phyloP scores from a whole-genome alignment of 257 asterid genomes.

The Nicotiana obtusifolia region DNA sequence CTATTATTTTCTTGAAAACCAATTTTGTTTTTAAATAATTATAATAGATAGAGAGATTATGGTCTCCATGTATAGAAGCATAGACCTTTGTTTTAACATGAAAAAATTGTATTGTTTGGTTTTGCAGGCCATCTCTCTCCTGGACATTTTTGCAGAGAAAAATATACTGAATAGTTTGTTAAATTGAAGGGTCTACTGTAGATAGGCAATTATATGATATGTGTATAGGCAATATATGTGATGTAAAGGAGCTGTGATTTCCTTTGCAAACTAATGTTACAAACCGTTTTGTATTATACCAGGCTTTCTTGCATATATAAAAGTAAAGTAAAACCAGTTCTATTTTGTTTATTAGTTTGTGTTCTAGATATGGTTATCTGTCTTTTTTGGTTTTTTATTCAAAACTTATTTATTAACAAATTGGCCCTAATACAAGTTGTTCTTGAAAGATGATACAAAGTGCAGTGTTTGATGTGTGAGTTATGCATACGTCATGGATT shows the following conservation, averaged over 20 bases:
- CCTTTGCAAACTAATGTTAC: background rate
- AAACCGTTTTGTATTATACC: background rate
- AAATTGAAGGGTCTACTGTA: background rate
- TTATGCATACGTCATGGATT: background rate
- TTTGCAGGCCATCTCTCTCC: slow-evolving; percentile 72
- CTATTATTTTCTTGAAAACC: background rate
- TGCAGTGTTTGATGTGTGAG: too few species aligned
- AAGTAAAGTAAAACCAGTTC: background rate
- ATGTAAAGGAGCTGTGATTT: background rate
- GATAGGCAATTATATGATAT: background rate
- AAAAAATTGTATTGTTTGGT: background rate
- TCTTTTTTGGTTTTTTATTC: background rate
- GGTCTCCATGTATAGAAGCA: background rate
- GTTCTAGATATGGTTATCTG: background rate
- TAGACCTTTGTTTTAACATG: background rate
- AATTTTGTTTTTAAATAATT: too few species aligned
- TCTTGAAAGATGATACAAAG: too few species aligned
- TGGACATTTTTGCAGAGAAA: slow-evolving; percentile 75
- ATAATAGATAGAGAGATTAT: too few species aligned
- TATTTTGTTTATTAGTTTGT: background rate
- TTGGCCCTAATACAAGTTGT: background rate
- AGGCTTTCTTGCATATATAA: background rate
- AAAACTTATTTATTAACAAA: background rate
- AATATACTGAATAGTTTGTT: slow-evolving; percentile 7
- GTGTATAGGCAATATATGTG: background rate